phyloP scores from a whole-genome alignment of 805 yeast genomes.

The Saccharomycopsis fibuligera region DNA sequence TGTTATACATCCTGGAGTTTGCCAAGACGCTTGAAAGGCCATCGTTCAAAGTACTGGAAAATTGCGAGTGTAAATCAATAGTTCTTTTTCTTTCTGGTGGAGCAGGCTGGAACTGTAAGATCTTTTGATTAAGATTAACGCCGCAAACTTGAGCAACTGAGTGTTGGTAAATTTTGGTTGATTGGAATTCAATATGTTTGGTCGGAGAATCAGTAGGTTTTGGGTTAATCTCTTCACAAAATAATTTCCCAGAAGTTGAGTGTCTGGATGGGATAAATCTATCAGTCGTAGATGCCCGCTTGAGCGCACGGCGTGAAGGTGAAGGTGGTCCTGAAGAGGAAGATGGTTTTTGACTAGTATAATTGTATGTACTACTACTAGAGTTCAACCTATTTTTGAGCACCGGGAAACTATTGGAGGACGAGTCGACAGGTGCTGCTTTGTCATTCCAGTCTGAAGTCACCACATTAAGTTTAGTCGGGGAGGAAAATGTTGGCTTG shows the following conservation, averaged over 20 bases:
- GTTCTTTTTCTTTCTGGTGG: constrained; percentile 57
- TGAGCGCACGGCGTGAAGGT: constrained; percentile 19
- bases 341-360: too few species aligned
- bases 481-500: constrained; percentile 28
- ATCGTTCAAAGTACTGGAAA: constrained; percentile 20
- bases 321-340: constrained; percentile 4
- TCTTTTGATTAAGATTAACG: constrained; percentile 70
- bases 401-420: not conserved
- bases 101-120: constrained; percentile 77
- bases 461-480: constrained; percentile 40
- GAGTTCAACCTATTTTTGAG: constrained; percentile 23
- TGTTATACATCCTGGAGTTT: constrained; percentile 17
- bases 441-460: constrained; percentile 33
- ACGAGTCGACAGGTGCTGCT: not conserved
- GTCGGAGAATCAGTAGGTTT: constrained; percentile 43
- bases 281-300: constrained; percentile 38
- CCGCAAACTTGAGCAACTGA: constrained; percentile 96
- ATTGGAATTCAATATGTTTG: constrained; percentile 37
- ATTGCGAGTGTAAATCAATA: constrained; percentile 30
- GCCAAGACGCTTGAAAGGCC: constrained; percentile 24
- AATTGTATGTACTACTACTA: constrained; percentile 24
- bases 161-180: constrained; percentile 50
- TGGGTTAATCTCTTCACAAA: constrained; percentile 31
- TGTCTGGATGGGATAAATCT: constrained; percentile 58
- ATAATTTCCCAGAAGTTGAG: constrained; percentile 40